Conservation (phyloP, 2,329 filamentous ascomycete species). For the Stenocarpella maydis region DNA sequence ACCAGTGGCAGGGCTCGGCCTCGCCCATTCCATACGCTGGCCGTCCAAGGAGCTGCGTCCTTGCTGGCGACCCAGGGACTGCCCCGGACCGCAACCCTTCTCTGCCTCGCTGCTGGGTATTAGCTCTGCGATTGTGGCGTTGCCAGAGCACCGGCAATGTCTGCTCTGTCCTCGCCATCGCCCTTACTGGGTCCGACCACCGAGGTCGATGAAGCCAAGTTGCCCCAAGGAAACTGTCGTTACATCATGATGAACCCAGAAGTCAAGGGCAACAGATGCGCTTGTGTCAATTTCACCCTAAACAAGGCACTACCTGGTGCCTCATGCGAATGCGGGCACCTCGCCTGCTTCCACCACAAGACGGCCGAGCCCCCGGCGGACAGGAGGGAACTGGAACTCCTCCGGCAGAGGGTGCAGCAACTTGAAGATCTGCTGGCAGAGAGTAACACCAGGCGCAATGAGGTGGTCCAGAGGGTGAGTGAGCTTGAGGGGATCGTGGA, state of each 20-base stretch:
- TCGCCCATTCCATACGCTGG: background rate
- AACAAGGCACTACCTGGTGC: conserved; percentile 62
- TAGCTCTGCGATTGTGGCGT: background rate
- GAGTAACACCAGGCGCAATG: conserved; percentile 43
- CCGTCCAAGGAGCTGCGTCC: background rate
- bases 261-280: conserved; percentile 65
- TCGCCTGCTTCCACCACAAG: conserved; percentile 65
- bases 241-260: conserved; percentile 66
- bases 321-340: conserved; percentile 66
- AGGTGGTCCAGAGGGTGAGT: conserved; percentile 55
- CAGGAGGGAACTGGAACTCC: conserved; percentile 56
- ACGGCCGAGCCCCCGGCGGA: conserved; percentile 54
- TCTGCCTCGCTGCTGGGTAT: background rate
- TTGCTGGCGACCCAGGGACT: background rate
- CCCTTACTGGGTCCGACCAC: conserved; percentile 41
- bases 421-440: conserved; percentile 31
- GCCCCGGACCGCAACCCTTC: background rate
- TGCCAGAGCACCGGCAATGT: conserved; percentile 38
- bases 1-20: background rate
- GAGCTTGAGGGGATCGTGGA: conserved; percentile 64
- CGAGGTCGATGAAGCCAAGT: conserved; percentile 52
- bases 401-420: conserved; percentile 48
- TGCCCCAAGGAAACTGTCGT: conserved; percentile 66
- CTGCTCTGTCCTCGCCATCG: conserved; percentile 43
- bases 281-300: conserved; percentile 64